Evolutionary conservation across 495 filamentous ascomycete genomes (phyloP), one percentile per base, ranked within the genome.

Genomic region (Pseudoneurospora amorphoporcata): DNA sequence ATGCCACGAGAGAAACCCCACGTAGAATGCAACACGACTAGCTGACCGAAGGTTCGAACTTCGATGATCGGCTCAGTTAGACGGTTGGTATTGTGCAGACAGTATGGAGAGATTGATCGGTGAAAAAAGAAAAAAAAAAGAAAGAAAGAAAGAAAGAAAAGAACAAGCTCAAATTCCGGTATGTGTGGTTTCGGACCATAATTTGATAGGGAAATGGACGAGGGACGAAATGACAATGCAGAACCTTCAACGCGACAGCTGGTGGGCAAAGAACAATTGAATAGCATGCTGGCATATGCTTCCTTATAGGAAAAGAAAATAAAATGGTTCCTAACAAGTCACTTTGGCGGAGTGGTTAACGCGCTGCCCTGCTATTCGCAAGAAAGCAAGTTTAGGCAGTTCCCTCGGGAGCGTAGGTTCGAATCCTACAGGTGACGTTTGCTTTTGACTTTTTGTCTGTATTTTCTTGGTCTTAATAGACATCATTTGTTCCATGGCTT

Each of bases 391-490:
- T 17, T 53, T 58, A 72, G 70, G 70, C 70, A 72, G 70, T 72
- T 65, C 70, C 70, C 41, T 72, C 70, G 70, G 70, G 70, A 65
- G 47, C 70, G 37, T 35, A 68, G 70, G 70, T 72, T 72, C 47
- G 70, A 72, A 72, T 72, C 70, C 70, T 72, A 23, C 53, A 72
- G 70, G 70, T 65, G 70, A 72, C 70, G 70, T 29, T 71, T 14
- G 53, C 14, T 70, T n/a, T 41, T 41, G 39, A 8, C 39, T 40
- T 8, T 40, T 40, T 40, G 2, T 40, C 3, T 6, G 10, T 1
- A 23, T 23, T 23, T 37, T 37, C 35, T 2, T 37, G 35, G 23
- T 23, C 23, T 23, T 23, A 1, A 23, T 23, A 23, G 23, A 23
- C 23, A 23, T 23, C 23, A 23, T 23, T 23, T 23, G 23, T 23